Conservation (phyloP, 495 filamentous ascomycete species). For the Aspergillus cavernicola region DNA sequence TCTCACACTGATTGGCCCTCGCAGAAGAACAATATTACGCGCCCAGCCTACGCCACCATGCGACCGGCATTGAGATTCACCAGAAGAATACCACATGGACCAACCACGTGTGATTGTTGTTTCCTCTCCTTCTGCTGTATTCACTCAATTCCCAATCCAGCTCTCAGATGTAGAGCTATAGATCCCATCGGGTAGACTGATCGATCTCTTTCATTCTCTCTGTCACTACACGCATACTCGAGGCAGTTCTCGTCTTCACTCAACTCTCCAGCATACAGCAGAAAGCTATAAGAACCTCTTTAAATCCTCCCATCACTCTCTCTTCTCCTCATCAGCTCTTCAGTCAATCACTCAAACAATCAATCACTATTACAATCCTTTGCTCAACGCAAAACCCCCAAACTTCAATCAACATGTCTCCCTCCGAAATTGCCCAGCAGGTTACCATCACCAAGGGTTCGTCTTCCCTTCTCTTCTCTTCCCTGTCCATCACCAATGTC, state of each 20-base stretch:
- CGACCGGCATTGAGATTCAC: neutral
- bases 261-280: neutral
- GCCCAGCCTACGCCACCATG: neutral
- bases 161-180: too few species aligned
- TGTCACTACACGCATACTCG: neutral
- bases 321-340: conserved; percentile 11
- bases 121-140: neutral
- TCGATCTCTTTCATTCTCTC: neutral
- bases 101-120: conserved; percentile 9
- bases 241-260: neutral
- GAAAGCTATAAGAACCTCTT: conserved; percentile 7
- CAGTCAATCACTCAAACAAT: conserved; percentile 7
- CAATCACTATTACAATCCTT: conserved; percentile 23
- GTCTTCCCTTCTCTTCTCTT: too few species aligned
- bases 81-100: neutral
- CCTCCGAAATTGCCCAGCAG: conserved; percentile 26
- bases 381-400: conserved; percentile 15
- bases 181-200: neutral
- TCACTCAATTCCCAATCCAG: too few species aligned
- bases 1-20: neutral
- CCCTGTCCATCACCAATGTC: too few species aligned
- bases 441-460: conserved; percentile 31
- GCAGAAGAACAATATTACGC: conserved; percentile 21
- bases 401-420: conserved; percentile 34
- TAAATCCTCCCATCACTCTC: conserved; percentile 1